A percentile compares a stretch with the other conserved stretches of the same genome.
These are phyloP conservation scores for Penicillium sp. DNA, from an alignment of 2,329 filamentous ascomycete species.

Conservation along the genomic window DNA sequence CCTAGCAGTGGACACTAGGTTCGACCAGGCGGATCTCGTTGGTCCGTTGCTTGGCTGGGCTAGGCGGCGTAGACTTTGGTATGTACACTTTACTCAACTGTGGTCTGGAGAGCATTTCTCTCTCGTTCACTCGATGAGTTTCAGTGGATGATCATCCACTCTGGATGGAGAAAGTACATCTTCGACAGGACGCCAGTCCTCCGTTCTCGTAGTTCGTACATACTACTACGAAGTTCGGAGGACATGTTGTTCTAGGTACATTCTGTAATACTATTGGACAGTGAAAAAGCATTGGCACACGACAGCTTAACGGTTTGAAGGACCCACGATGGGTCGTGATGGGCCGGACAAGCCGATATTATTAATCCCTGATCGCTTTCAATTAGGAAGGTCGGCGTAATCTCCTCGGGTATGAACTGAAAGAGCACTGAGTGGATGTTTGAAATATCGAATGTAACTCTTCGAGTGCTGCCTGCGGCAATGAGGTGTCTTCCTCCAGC, in stretches of 20 bases:
- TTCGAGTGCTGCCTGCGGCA: neutral
- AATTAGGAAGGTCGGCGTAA: neutral
- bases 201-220: neutral
- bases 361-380: conserved; percentile 11
- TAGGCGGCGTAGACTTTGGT: neutral
- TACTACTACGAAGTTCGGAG: too few relatives aligned
- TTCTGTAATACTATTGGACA: neutral
- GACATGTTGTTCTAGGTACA: too few relatives aligned
- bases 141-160: neutral
- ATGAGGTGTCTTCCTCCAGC: neutral
- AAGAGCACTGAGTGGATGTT: neutral
- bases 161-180: neutral
- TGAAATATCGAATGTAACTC: neutral
- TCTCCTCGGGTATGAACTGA: neutral
- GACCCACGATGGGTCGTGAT: neutral
- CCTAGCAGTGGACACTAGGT: neutral
- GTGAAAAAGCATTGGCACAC: conserved; percentile 9
- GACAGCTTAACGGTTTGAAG: conserved; percentile 15
- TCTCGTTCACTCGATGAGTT: neutral
- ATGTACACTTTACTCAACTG: too few relatives aligned
- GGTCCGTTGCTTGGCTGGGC: neutral
- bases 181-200: neutral
- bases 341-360: conserved; percentile 15
- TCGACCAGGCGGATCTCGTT: neutral
- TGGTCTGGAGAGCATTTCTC: too few relatives aligned